Conservation (phyloP, 176 grass and related monocot species). For the Oryza coarctata region DNA sequence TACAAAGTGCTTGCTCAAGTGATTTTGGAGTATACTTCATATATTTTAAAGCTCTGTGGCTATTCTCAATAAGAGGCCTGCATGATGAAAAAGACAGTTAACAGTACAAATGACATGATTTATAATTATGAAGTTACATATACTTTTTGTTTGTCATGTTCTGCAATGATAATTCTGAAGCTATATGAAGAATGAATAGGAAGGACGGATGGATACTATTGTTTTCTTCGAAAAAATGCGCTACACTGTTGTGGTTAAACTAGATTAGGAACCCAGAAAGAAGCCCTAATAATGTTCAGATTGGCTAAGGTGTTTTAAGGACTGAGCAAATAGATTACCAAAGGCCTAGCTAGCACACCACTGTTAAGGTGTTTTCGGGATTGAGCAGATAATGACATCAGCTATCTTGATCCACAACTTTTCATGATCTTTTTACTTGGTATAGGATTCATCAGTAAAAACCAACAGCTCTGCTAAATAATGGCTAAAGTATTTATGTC, state of each 20-base stretch:
- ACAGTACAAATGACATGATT: neutral
- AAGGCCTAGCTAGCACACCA: no score
- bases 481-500: neutral
- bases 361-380: neutral
- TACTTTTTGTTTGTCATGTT: neutral
- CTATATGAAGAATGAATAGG: neutral
- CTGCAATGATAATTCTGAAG: neutral
- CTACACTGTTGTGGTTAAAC: neutral
- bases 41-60: conserved; percentile 37
- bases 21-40: conserved; percentile 54
- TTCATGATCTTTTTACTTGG: neutral
- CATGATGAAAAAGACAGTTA: neutral
- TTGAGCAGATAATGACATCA: neutral
- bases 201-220: neutral
- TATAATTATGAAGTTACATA: neutral
- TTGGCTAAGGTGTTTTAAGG: neutral
- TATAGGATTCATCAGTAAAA: neutral
- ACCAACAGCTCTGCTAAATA: neutral
- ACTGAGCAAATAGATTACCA: no score
- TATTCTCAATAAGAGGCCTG: conserved; percentile 54
- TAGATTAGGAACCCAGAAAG: neutral
- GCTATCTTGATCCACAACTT: neutral
- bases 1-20: conserved; percentile 43
- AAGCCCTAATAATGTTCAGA: neutral
- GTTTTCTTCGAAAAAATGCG: no score